Evolutionary conservation across 495 filamentous ascomycete genomes (phyloP).

Genomic region (Hyaloscypha bicolor): DNA sequence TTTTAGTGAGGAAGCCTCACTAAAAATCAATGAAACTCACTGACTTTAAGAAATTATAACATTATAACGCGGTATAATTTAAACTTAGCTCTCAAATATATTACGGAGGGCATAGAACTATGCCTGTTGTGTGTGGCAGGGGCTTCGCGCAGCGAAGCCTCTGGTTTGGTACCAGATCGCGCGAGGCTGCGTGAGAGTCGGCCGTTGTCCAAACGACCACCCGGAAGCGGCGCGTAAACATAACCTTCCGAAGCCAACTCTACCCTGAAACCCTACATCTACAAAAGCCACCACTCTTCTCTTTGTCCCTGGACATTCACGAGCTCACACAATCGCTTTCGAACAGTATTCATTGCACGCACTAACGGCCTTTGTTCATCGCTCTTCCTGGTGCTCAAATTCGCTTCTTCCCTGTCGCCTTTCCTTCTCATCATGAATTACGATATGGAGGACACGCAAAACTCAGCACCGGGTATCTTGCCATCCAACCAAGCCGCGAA

Average conservation of each 20-base stretch:
- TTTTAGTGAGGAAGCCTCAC: too few species aligned
- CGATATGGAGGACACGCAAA: constrained; percentile 67
- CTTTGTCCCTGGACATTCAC: constrained; percentile 11
- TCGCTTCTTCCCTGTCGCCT: constrained; percentile 16
- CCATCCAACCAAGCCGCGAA: constrained; percentile 54
- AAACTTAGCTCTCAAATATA: too few species aligned
- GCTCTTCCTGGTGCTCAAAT: background rate
- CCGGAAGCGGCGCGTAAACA: constrained; percentile 2
- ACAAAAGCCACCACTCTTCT: constrained; percentile 14
- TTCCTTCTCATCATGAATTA: constrained; percentile 29
- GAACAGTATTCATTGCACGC: constrained; percentile 13
- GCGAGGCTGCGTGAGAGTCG: constrained; percentile 20
- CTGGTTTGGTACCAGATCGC: background rate
- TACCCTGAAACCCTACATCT: constrained; percentile 9
- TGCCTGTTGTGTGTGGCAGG: too few species aligned
- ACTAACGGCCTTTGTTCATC: constrained; percentile 19
- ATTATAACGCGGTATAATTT: too few species aligned
- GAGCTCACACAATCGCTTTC: constrained; percentile 15
- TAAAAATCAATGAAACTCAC: too few species aligned
- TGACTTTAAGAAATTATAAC: too few species aligned
- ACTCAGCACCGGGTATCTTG: constrained; percentile 63
- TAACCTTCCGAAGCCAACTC: constrained; percentile 2
- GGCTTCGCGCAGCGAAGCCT: too few species aligned
- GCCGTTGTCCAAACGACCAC: constrained; percentile 19
- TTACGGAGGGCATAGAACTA: too few species aligned